These are phyloP conservation scores for Pichia kudriavzevii DNA, from an alignment of 1,139 yeast genomes.

Conservation along the genomic window DNA sequence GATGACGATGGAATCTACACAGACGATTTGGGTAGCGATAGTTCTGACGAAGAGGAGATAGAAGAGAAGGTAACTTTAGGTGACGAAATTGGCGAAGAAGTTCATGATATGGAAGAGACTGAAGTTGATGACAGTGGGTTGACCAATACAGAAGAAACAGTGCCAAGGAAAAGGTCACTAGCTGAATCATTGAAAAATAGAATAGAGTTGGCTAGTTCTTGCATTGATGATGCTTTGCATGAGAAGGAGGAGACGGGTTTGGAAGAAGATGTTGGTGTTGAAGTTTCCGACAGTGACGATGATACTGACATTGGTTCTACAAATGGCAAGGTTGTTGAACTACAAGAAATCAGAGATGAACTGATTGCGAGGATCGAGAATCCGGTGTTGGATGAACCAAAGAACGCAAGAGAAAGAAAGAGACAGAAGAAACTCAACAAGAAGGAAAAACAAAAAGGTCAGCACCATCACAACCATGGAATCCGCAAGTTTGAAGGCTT, in stretches of 20 bases:
- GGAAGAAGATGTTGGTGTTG: conserved; percentile 12
- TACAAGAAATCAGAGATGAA: conserved; percentile 21
- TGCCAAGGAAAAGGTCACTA: conserved; percentile 4
- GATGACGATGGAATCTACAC: conserved; percentile 12
- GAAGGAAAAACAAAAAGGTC: conserved; percentile 35
- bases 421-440: conserved; percentile 28
- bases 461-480: conserved; percentile 56
- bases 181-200: conserved; percentile 13
- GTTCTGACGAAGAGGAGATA: conserved; percentile 2
- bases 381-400: conserved; percentile 19
- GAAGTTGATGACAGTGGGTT: neutral
- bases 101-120: conserved; percentile 15
- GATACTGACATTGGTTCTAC: conserved; percentile 1
- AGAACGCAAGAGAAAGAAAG: conserved; percentile 12
- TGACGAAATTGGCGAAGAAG: conserved; percentile 17
- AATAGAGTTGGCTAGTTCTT: conserved; percentile 6
- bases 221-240: too few relatives aligned
- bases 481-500: conserved; percentile 61
- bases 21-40: conserved; percentile 1
- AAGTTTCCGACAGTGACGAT: conserved; percentile 15
- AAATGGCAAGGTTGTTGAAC: conserved; percentile 10
- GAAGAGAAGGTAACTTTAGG: too few relatives aligned
- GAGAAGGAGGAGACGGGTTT: conserved; percentile 15
- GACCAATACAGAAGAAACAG: conserved; percentile 10
- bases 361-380: conserved; percentile 21